Evolutionary conservation across 1,284 basidiomycete species (phyloP).

Genomic region (Puccinia triticina): DNA sequence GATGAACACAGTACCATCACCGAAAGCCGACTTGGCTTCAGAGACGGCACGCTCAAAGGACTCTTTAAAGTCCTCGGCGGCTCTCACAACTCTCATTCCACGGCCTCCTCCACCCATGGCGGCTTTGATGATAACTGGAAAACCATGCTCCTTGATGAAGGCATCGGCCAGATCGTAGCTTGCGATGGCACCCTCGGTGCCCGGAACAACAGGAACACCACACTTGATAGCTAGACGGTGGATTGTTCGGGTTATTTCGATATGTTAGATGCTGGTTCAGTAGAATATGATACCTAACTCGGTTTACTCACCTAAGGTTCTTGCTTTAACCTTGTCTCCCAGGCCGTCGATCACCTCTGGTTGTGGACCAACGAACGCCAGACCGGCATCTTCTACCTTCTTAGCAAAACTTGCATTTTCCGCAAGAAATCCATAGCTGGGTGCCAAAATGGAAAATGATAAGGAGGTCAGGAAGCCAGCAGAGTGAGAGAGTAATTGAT

Average conservation of each 20-base stretch:
- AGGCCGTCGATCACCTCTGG: slow-evolving; percentile 96
- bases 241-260: not conserved
- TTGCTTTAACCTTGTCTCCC: slow-evolving; percentile 98
- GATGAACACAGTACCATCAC: slow-evolving; percentile 97
- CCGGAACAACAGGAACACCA: slow-evolving; percentile 93
- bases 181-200: slow-evolving; percentile 89
- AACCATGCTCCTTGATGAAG: slow-evolving; percentile 93
- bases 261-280: not conserved
- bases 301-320: slow-evolving; percentile 71
- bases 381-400: slow-evolving; percentile 94
- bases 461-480: not conserved
- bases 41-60: slow-evolving; percentile 90
- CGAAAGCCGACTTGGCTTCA: slow-evolving; percentile 94
- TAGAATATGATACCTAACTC: not conserved
- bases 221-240: slow-evolving; percentile 72
- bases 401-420: slow-evolving; percentile 95
- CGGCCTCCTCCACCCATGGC: slow-evolving; percentile 98
- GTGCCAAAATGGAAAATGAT: slow-evolving; percentile 39
- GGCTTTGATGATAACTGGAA: slow-evolving; percentile 76
- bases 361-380: slow-evolving; percentile 94
- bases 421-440: slow-evolving; percentile 94
- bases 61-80: slow-evolving; percentile 84
- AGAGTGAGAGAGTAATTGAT: no score
- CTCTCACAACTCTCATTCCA: slow-evolving; percentile 96
- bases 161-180: slow-evolving; percentile 78